Evolutionary conservation across 208 protist genomes (phyloP), one percentile per base, ranked within the genome.

Genomic region (Tritrichomonas musculus): DNA sequence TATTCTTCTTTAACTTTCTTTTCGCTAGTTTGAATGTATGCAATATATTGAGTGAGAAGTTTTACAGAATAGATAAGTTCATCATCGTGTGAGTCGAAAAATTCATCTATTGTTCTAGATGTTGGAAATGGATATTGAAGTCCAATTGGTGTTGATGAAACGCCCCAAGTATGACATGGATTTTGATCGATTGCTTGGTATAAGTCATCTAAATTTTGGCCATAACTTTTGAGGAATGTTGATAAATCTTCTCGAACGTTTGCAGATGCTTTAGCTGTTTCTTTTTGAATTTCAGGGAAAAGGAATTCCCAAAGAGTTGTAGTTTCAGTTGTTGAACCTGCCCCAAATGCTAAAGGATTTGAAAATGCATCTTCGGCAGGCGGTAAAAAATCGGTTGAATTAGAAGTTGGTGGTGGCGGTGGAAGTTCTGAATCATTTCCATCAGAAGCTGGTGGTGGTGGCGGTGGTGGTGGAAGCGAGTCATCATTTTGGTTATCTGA

Each of bases 21-120:
- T 2, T 53, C 77, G 77, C 47, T 33, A 14, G 33, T 88, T 25
- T 88, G 33, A 9, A 88, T 88, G n/a, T 88, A 88, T 57, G 20
- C 27, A 50, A 88, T 88, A 88, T 36, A 88, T 30, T 44, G 44
- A 5, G 77, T 88, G 17, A 88, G 47, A 39, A 88, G n/a, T 57
- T 88, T 88, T 22, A 88, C 44, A 33, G 77, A 33, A 88, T 88
- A 88, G 8, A 88, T 57, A 20, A 88, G 20, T 8, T 88, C 77
- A 47, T 88, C 77, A 50, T 88, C 77, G 57, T 88, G 77, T 27
- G 41, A 39, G 27, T 88, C 77, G 77, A 88, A 88, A 88, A 88
- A 88, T 88, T 88, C 47, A 47, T 88, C 77, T 17, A 88, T 50
- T 33, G 77, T 88, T 60, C 47, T 88, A 11, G 4, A 4, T 33